Evolutionary conservation across 768 basidiomycete species (phyloP).

Genomic region (Kwoniella europaea): DNA sequence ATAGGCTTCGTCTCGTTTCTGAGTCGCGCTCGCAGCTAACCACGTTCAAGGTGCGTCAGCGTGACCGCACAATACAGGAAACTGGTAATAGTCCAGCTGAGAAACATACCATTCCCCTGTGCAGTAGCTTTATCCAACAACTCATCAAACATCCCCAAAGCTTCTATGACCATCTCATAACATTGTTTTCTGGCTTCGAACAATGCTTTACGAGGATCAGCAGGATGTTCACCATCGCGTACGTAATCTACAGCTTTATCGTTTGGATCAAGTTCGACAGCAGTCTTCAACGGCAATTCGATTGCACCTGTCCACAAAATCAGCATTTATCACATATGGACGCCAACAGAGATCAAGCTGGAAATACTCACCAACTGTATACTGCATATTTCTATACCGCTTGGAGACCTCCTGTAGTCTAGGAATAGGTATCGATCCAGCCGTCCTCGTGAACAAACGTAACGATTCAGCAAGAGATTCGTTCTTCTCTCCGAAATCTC

Average conservation of each 20-base stretch:
- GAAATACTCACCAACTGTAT: slow-evolving; percentile 70
- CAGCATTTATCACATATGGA: not conserved
- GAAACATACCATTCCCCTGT: slow-evolving; percentile 33
- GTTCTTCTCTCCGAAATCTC: slow-evolving; percentile 73
- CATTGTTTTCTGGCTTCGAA: slow-evolving; percentile 72
- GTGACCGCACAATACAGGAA: not conserved
- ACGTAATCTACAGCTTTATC: slow-evolving; percentile 68
- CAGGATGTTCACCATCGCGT: slow-evolving; percentile 66
- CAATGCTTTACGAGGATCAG: slow-evolving; percentile 67
- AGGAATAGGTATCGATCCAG: slow-evolving; percentile 79
- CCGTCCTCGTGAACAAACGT: slow-evolving; percentile 84
- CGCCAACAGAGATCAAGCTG: no score
- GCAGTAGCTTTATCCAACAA: slow-evolving; percentile 60
- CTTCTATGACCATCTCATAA: slow-evolving; percentile 82
- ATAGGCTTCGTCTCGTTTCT: slow-evolving; percentile 81
- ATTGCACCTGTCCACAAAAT: slow-evolving; percentile 68
- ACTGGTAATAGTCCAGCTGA: not conserved
- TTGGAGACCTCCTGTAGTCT: slow-evolving; percentile 82
- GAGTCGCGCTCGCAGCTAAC: slow-evolving; percentile 61
- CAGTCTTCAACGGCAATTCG: slow-evolving; percentile 82
- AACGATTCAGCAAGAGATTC: slow-evolving; percentile 84
- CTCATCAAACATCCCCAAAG: slow-evolving; percentile 78
- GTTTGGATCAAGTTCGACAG: slow-evolving; percentile 75
- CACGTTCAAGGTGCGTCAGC: not conserved
- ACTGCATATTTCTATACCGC: slow-evolving; percentile 85